A percentile compares a stretch with the other conserved stretches of the same genome.
Conservation (phyloP, 768 basidiomycete genomes). For the Melanogaster broomeanus region DNA sequence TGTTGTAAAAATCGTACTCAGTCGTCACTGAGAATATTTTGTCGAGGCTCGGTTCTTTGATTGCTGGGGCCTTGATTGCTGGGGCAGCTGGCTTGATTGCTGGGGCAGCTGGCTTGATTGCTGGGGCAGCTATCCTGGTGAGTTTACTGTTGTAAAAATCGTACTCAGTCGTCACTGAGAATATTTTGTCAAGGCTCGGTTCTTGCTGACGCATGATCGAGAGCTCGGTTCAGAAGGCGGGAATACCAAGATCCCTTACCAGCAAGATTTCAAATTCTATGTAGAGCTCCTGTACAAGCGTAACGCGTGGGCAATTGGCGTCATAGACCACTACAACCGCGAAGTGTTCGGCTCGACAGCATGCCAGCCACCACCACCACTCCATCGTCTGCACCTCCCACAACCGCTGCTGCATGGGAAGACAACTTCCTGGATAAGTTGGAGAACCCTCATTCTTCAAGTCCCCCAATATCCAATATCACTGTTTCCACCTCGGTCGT, state of each 20-base stretch:
- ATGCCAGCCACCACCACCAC: too few species aligned
- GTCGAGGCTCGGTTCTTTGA: neutral
- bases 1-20: too few species aligned
- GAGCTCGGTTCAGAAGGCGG: neutral
- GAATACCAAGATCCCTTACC: neutral
- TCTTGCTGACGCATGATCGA: neutral
- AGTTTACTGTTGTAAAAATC: neutral
- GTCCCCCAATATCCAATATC: too few species aligned
- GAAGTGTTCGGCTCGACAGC: too few species aligned
- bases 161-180: neutral
- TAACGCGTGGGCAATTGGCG: neutral
- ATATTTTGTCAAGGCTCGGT: neutral
- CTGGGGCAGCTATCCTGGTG: neutral
- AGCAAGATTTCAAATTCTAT: neutral
- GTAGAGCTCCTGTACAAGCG: neutral
- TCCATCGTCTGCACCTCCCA: too few species aligned
- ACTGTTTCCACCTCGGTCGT: too few species aligned
- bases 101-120: slow-evolving; percentile 1
- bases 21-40: neutral
- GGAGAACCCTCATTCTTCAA: too few species aligned
- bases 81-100: too few species aligned
- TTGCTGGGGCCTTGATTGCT: too few species aligned
- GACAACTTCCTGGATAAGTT: too few species aligned
- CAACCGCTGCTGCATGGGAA: too few species aligned
- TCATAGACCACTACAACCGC: too few species aligned